phyloP scores from a whole-genome alignment of 2,329 filamentous ascomycete species.

The Macroventuria anomochaeta region DNA sequence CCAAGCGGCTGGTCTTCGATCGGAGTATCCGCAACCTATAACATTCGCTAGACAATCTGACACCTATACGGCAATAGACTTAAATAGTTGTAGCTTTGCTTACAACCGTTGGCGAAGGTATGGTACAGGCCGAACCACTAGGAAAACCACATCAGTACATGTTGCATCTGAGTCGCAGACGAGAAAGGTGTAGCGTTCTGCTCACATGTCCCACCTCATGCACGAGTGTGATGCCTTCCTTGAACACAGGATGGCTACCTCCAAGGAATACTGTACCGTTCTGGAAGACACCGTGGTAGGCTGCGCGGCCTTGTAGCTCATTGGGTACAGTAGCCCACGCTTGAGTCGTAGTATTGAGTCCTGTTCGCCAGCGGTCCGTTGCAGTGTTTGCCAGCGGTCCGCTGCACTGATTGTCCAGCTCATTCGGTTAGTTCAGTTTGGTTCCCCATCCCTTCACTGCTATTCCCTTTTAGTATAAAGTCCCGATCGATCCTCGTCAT shows the following conservation, averaged over 20 bases:
- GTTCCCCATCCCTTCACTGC: too few species aligned
- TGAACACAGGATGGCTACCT: background rate
- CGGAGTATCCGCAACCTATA: background rate
- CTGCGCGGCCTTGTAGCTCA: background rate
- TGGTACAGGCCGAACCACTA: conserved; percentile 14
- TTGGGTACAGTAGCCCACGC: conserved; percentile 1
- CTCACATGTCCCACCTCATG: conserved; percentile 9
- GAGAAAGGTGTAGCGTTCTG: too few species aligned
- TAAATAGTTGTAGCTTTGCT: conserved; percentile 5
- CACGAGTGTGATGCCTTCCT: background rate
- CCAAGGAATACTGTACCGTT: conserved; percentile 1
- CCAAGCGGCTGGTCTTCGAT: background rate
- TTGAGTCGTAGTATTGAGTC: background rate
- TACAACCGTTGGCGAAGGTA: background rate
- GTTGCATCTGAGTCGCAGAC: background rate
- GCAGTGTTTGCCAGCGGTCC: too few species aligned
- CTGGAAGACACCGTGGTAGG: conserved; percentile 2
- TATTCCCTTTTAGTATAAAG: too few species aligned
- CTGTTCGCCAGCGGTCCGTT: too few species aligned
- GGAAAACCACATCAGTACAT: background rate
- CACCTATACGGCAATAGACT: background rate
- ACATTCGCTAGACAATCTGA: background rate
- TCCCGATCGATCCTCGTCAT: too few species aligned
- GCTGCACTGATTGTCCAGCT: too few species aligned
- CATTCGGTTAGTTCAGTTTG: too few species aligned